Conservation (phyloP, 768 basidiomycete species). For the Antrodiella citrinella region DNA sequence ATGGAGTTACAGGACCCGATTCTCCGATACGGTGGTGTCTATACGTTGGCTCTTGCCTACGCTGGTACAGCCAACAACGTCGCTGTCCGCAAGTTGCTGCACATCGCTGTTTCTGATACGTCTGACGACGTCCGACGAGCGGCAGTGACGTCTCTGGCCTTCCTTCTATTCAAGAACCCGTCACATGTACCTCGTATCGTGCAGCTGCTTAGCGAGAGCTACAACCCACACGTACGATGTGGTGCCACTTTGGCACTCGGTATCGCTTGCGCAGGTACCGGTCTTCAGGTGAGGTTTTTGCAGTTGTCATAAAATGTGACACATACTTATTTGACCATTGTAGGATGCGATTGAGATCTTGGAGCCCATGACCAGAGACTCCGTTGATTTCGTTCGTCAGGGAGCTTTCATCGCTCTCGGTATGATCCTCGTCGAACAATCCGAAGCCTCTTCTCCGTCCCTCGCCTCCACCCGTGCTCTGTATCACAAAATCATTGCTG, state of each 20-base stretch:
- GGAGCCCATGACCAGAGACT: slow-evolving; percentile 97
- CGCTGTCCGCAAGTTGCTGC: slow-evolving; percentile 84
- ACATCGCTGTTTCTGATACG: slow-evolving; percentile 97
- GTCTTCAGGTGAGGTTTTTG: slow-evolving; percentile 61
- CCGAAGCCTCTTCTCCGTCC: slow-evolving; percentile 82
- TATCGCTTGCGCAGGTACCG: slow-evolving; percentile 96
- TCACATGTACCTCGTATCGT: slow-evolving; percentile 94
- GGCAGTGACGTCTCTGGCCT: slow-evolving; percentile 92
- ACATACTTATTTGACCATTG: neutral
- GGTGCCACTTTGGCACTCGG: slow-evolving; percentile 95
- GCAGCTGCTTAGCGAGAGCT: slow-evolving; percentile 93
- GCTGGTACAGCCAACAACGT: slow-evolving; percentile 94
- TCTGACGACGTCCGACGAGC: slow-evolving; percentile 96
- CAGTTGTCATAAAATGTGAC: no score
- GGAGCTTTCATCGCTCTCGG: slow-evolving; percentile 93
- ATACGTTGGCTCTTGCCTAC: slow-evolving; percentile 92
- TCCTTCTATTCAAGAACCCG: slow-evolving; percentile 95
- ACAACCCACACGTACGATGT: slow-evolving; percentile 97
- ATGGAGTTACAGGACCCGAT: slow-evolving; percentile 74
- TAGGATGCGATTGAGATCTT: slow-evolving; percentile 94
- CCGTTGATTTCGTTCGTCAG: slow-evolving; percentile 97
- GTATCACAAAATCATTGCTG: slow-evolving; percentile 82
- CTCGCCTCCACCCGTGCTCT: slow-evolving; percentile 73
- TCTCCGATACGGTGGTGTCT: slow-evolving; percentile 94
- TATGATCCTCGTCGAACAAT: slow-evolving; percentile 96